A percentile compares a stretch with the other conserved stretches of the same genome.
phyloP scores from a whole-genome alignment of 2,329 filamentous ascomycete species.

The Dactylella cylindrospora region DNA sequence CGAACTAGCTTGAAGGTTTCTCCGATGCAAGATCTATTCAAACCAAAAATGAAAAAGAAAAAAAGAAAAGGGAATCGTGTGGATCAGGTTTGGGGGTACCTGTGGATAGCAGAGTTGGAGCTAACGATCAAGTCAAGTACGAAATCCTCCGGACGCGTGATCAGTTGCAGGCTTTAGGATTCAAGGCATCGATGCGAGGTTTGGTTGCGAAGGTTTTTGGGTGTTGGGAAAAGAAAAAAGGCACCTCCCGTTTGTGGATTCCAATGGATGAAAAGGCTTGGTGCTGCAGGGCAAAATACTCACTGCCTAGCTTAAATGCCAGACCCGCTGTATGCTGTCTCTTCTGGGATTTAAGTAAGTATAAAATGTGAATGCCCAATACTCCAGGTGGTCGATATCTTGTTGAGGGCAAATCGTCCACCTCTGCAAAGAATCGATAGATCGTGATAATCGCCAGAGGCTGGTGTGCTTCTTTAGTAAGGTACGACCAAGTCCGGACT shows the following conservation, averaged over 20 bases:
- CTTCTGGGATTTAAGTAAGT: not conserved
- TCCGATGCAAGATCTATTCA: too few relatives aligned
- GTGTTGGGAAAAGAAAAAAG: conserved; percentile 11
- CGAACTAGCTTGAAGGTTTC: too few relatives aligned
- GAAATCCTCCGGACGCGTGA: conserved; percentile 43
- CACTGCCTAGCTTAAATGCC: conserved; percentile 6
- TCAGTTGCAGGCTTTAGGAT: conserved; percentile 40
- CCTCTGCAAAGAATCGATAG: conserved; percentile 27
- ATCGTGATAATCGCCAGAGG: too few relatives aligned
- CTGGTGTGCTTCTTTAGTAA: not conserved
- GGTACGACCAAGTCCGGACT: too few relatives aligned
- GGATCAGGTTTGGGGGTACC: too few relatives aligned
- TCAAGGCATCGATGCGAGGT: conserved; percentile 44
- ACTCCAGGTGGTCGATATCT: too few relatives aligned
- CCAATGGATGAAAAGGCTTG: conserved; percentile 8
- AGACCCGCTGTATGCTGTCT: not conserved
- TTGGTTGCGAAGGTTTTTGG: conserved; percentile 1
- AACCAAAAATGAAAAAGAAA: too few relatives aligned
- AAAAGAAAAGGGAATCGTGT: too few relatives aligned
- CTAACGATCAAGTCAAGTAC: too few relatives aligned
- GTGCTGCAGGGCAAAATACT: conserved; percentile 43
- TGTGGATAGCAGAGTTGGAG: too few relatives aligned
- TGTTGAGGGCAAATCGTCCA: conserved; percentile 19
- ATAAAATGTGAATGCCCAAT: not conserved
- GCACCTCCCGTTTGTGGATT: conserved; percentile 43